Conservation (phyloP, 192 early-diverging fungal species). For the Linnemannia exigua region DNA sequence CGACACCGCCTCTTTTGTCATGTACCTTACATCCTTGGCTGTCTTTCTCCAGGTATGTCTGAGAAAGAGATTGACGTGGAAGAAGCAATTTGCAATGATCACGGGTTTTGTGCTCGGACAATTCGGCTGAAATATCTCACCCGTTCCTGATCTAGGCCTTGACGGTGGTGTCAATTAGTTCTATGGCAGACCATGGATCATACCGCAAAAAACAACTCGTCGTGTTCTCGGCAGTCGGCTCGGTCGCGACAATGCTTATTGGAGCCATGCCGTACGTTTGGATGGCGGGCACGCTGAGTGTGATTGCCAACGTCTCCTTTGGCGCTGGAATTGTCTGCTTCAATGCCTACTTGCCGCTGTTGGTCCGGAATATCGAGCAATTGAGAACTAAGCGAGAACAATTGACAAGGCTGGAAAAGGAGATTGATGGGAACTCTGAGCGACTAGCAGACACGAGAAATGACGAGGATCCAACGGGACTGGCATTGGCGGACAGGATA, state of each 20-base stretch:
- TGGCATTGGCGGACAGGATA: not conserved
- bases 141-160: constrained; percentile 28
- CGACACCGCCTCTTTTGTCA: constrained; percentile 60
- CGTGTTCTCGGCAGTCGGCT: constrained; percentile 56
- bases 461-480: not conserved
- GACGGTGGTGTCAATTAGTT: constrained; percentile 56
- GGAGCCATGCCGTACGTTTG: constrained; percentile 36
- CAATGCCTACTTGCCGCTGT: constrained; percentile 65
- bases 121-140: not conserved
- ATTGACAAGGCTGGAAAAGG: constrained; percentile 9
- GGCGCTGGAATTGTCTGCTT: constrained; percentile 65
- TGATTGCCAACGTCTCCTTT: constrained; percentile 62
- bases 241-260: constrained; percentile 63
- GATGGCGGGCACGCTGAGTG: constrained; percentile 57
- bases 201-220: constrained; percentile 61
- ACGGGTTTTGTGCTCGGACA: constrained; percentile 4
- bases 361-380: constrained; percentile 54
- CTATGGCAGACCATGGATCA: constrained; percentile 55
- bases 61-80: not conserved
- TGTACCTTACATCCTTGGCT: constrained; percentile 58
- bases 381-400: constrained; percentile 24
- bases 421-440: constrained; percentile 6
- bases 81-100: not conserved
- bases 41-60: constrained; percentile 51
- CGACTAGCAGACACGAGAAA: not conserved